phyloP scores from a whole-genome alignment of 495 filamentous ascomycete species.

The Tirmania nivea region DNA sequence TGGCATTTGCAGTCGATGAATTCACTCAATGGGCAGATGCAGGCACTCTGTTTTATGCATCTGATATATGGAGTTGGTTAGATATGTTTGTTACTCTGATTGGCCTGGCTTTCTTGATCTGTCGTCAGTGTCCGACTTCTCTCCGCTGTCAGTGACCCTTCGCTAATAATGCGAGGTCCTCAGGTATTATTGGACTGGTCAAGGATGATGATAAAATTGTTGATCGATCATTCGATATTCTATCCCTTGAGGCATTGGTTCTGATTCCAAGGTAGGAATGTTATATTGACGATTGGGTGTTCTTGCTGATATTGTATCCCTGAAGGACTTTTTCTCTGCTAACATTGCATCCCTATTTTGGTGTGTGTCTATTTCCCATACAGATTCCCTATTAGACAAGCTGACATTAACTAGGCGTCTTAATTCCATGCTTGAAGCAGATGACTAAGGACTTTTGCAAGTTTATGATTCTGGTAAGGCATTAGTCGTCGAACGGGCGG shows the following conservation, averaged over 20 bases:
- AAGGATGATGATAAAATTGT: constrained; percentile 39
- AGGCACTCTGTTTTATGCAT: constrained; percentile 58
- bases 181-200: constrained; percentile 52
- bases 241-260: constrained; percentile 74
- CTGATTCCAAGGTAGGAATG: constrained; percentile 48
- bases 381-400: background rate
- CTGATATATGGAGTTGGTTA: constrained; percentile 80
- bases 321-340: constrained; percentile 61
- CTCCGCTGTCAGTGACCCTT: background rate
- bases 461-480: constrained; percentile 50
- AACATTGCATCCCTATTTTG: constrained; percentile 79
- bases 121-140: constrained; percentile 32
- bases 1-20: constrained; percentile 75
- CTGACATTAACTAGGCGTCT: constrained; percentile 11
- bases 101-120: constrained; percentile 46
- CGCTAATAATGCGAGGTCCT: background rate
- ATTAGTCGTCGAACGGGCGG: background rate
- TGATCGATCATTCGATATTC: constrained; percentile 64
- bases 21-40: constrained; percentile 64
- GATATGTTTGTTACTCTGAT: constrained; percentile 74
- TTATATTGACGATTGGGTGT: background rate
- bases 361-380: constrained; percentile 24
- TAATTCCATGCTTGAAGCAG: constrained; percentile 73
- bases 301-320: background rate
- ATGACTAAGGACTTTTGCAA: constrained; percentile 90